phyloP scores from a whole-genome alignment of 2,329 filamentous ascomycete genomes.

The Penicillium griseofulvum region DNA sequence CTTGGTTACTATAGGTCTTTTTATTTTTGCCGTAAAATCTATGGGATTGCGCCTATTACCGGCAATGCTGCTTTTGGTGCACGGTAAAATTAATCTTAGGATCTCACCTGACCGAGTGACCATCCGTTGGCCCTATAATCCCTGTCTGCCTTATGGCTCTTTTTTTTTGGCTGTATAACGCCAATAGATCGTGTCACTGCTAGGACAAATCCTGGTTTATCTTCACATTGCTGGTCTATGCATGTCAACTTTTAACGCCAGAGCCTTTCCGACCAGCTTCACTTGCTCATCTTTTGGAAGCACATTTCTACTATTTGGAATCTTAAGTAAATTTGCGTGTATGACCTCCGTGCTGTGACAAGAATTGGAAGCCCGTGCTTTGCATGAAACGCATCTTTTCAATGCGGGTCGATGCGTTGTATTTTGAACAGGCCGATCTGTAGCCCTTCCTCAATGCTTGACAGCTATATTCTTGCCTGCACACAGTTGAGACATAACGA shows the following conservation, averaged over 20 bases:
- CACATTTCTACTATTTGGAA: constrained; percentile 71
- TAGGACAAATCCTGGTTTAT: constrained; percentile 76
- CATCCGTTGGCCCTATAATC: not conserved
- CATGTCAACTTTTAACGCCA: constrained; percentile 48
- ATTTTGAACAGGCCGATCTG: constrained; percentile 10
- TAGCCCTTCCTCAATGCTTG: not conserved
- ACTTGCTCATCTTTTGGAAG: constrained; percentile 76
- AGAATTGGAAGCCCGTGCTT: constrained; percentile 9
- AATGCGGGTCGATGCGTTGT: constrained; percentile 11
- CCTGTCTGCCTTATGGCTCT: not conserved
- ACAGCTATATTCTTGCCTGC: not conserved
- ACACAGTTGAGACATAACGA: not conserved
- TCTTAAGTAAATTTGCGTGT: constrained; percentile 46
- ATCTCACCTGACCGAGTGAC: constrained; percentile 9
- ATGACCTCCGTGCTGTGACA: not conserved
- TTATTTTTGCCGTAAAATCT: constrained; percentile 74
- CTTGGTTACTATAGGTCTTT: constrained; percentile 75
- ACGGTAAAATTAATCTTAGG: constrained; percentile 55
- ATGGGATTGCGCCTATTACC: constrained; percentile 75
- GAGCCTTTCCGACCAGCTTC: constrained; percentile 76
- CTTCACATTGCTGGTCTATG: constrained; percentile 81
- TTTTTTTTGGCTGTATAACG: constrained; percentile 21
- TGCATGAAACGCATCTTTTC: constrained; percentile 8
- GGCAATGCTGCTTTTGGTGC: constrained; percentile 68
- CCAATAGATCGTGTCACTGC: constrained; percentile 22